These are phyloP conservation scores for Aureobasidium zeae DNA, from an alignment of 2,329 filamentous ascomycete species.

Conservation along the genomic window DNA sequence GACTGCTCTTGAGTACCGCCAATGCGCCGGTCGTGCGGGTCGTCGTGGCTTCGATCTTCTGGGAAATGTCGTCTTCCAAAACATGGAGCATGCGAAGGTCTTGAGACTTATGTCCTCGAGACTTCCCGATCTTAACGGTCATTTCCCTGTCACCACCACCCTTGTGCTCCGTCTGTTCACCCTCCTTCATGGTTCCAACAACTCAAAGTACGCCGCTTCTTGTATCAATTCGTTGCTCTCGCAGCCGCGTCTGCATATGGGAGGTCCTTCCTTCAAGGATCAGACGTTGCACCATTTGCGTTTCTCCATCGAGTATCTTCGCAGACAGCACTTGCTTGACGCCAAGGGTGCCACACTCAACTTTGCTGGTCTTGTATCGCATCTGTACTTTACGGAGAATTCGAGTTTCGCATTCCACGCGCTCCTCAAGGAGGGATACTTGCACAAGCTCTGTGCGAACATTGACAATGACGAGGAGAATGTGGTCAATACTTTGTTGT, in stretches of 20 bases:
- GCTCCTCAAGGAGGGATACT: conserved; percentile 61
- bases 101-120: conserved; percentile 62
- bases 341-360: conserved; percentile 55
- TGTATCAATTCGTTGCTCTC: conserved; percentile 59
- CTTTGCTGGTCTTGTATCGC: conserved; percentile 60
- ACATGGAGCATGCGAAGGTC: conserved; percentile 51
- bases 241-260: conserved; percentile 60
- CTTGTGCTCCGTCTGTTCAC: conserved; percentile 60
- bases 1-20: conserved; percentile 66
- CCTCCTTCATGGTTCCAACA: conserved; percentile 56
- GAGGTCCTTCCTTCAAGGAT: conserved; percentile 57
- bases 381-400: conserved; percentile 70
- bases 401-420: conserved; percentile 69
- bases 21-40: conserved; percentile 67
- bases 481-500: conserved; percentile 52
- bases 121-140: conserved; percentile 64
- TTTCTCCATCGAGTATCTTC: conserved; percentile 72
- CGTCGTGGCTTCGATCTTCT: conserved; percentile 72
- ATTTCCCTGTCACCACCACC: conserved; percentile 69
- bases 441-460: conserved; percentile 53
- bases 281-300: conserved; percentile 66
- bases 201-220: conserved; percentile 51
- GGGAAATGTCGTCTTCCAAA: conserved; percentile 72
- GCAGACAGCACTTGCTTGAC: conserved; percentile 57
- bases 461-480: conserved; percentile 43